Evolutionary conservation across 2,329 filamentous ascomycete species (phyloP), one percentile per base, ranked within the genome.

Genomic region (Aureobasidium lini): DNA sequence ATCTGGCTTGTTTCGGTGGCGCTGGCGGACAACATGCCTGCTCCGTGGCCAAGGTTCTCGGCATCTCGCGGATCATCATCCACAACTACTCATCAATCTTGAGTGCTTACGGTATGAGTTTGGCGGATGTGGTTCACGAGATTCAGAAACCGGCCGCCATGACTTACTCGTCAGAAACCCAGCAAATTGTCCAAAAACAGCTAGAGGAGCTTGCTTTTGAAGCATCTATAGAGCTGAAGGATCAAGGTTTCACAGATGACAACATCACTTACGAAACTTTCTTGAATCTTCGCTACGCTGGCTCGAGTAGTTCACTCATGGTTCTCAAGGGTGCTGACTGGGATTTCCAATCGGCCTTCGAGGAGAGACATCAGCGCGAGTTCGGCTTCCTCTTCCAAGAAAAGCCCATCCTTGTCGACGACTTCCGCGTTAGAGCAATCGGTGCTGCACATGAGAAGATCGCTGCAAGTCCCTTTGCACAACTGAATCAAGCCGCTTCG

Each of bases 171-270:
- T 31, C 64, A 23, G 47, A 63, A 18, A 57, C 50, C 10, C 46
- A 91, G 1, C 86, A 90, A 60, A 87, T 90, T 71, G 80, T 83
- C 18, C 88, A 91, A 66, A 84, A 87, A 7, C 40, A 84, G 59
- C 77, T 93, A 40, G 87, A 85, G 71, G 77, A 81, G 15, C 65
- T 39, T 73, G 77, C 0, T 66, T 69, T 0, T 61, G 84, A 83
- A 65, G 87, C 87, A 0, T 77, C 78, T 2, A 72, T 77, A 28
- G 79, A 82, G 1, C 75, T 93, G 3, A 73, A 75, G 18, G 83
- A 84, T 1, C 88, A 92, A 70, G 88, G 88, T 0, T 91, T 92
- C 10, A 34, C 59, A 0, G 50, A 47, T 0, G 56, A 62, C 8
- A 50, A 59, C 6, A 63, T 68, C 32, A 57, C 53, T 2, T 65